Conservation (phyloP, 495 filamentous ascomycete species). For the Tetracladium setigerum region DNA sequence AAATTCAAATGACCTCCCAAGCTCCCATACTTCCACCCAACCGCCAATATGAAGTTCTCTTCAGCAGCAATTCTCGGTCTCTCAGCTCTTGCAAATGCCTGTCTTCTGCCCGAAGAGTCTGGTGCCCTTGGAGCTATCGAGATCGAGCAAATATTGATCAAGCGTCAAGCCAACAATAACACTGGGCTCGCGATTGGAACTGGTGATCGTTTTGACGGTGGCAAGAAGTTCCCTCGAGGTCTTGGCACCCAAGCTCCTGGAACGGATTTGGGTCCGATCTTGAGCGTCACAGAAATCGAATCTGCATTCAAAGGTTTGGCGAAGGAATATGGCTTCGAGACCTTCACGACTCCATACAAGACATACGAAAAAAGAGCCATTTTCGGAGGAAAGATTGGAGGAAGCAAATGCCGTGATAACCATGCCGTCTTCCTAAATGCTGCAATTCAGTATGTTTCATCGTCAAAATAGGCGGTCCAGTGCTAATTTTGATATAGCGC, state of each 20-base stretch:
- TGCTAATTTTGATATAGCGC: conserved; percentile 3
- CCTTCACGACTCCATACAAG: conserved; percentile 26
- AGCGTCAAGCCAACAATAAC: not conserved
- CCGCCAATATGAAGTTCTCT: conserved; percentile 6
- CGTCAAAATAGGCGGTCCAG: conserved; percentile 10
- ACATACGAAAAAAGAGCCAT: conserved; percentile 25
- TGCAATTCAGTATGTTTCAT: conserved; percentile 20
- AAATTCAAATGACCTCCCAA: too few relatives aligned
- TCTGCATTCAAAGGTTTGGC: conserved; percentile 23
- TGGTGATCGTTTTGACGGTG: conserved; percentile 24
- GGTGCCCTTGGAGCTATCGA: conserved; percentile 24
- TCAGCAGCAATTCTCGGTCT: conserved; percentile 8
- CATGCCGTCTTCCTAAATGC: conserved; percentile 27
- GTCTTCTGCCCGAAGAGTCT: conserved; percentile 11
- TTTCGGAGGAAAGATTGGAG: conserved; percentile 20
- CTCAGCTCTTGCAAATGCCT: conserved; percentile 8
- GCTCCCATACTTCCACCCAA: not conserved
- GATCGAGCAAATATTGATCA: too few relatives aligned
- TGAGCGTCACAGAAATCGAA: conserved; percentile 27
- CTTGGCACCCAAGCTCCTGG: conserved; percentile 18
- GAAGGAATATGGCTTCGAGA: conserved; percentile 21
- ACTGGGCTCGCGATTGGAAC: conserved; percentile 22
- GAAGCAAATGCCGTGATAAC: conserved; percentile 10
- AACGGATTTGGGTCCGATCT: conserved; percentile 19
- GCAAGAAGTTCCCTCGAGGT: conserved; percentile 21